A percentile compares a stretch with the other conserved stretches of the same genome.
Conservation (phyloP, 352 stramenopile genomes). For the Globisporangium uncinulatum region DNA sequence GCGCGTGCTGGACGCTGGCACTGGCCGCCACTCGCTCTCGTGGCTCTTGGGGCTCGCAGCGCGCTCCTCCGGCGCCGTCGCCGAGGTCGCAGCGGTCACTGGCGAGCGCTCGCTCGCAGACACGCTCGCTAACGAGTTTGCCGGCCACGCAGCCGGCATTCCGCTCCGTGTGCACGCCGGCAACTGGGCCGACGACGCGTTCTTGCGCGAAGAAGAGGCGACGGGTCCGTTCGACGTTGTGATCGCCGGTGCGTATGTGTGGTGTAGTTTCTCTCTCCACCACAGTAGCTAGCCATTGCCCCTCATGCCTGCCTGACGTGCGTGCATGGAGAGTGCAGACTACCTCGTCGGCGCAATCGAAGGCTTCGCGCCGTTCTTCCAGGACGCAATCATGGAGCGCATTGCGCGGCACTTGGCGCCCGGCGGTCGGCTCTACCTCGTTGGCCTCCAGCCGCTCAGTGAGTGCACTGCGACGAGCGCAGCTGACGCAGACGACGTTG, state of each 20-base stretch:
- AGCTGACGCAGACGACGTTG: slow-evolving; percentile 22
- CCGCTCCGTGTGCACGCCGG: slow-evolving; percentile 44
- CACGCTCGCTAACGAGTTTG: slow-evolving; percentile 34
- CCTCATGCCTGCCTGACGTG: neutral
- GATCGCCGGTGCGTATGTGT: slow-evolving; percentile 38
- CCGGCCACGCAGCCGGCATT: slow-evolving; percentile 22
- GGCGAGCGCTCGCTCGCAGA: slow-evolving; percentile 53
- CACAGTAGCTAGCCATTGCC: neutral
- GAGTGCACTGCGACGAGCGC: slow-evolving; percentile 25
- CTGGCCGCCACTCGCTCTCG: slow-evolving; percentile 82
- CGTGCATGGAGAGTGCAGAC: slow-evolving; percentile 28
- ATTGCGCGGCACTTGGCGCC: slow-evolving; percentile 70
- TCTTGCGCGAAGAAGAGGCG: slow-evolving; percentile 52
- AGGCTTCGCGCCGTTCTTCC: slow-evolving; percentile 87
- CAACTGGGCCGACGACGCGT: slow-evolving; percentile 66
- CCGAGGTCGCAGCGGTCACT: slow-evolving; percentile 63
- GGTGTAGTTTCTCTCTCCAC: neutral
- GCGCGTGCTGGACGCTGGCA: slow-evolving; percentile 86
- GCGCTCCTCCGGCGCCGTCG: slow-evolving; percentile 18
- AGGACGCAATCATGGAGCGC: slow-evolving; percentile 50
- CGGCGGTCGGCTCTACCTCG: slow-evolving; percentile 85
- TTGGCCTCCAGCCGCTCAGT: slow-evolving; percentile 86
- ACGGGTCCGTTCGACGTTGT: slow-evolving; percentile 63
- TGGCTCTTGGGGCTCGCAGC: slow-evolving; percentile 66
- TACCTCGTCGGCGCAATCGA: slow-evolving; percentile 92